Evolutionary conservation across 225 moss, liverwort and hornwort species (phyloP), one percentile per base, ranked within the genome.

Genomic region (Straminergon stramineum): DNA sequence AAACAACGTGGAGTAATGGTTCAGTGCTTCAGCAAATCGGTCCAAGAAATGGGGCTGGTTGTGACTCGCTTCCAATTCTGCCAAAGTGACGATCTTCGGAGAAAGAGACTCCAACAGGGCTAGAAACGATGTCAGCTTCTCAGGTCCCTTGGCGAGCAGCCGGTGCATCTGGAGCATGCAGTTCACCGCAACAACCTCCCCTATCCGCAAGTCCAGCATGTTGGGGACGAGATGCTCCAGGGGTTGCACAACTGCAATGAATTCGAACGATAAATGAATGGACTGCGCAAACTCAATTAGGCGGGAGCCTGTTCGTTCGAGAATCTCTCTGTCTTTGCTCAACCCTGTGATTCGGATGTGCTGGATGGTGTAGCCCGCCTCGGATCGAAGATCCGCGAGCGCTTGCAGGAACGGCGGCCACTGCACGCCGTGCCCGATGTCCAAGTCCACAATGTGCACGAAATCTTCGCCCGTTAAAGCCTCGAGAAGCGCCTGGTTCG

Each of bases 391-490:
- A 88, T 93, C 93, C 7, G 96, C 97, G 41, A 97, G 92, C 48
- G 97, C 98, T 94, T 98, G 98, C 88, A 98, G 95, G 78, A 98
- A 97, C 52, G 97, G 96, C 60, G 97, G 96, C 98, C 98, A 98
- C 92, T 98, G 98, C 41, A 98, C 96, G 34, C 98, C 98, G 90
- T 98, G 98, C 69, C 96, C 95, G 84, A 98, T 96, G 86, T 98
- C 98, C 81, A 98, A 83, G 88, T 98, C 98, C 80, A 97, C 95
- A 56, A 99, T 94, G 92, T 99, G 97, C 80, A 99, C 93, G 63
- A 91, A 96, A 61, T 93, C 94, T 87, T 97, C 98, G 6, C 96
- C 96, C 15, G 94, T 96, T 84, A 97, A 95, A 20, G 95, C 95
- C 90, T 99, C 98, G 35, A 99, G 93, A 28, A 99, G 94, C 57